Base-by-base conservation (phyloP, 106 monocot species). In the Platanthera zijinensis region DNA sequence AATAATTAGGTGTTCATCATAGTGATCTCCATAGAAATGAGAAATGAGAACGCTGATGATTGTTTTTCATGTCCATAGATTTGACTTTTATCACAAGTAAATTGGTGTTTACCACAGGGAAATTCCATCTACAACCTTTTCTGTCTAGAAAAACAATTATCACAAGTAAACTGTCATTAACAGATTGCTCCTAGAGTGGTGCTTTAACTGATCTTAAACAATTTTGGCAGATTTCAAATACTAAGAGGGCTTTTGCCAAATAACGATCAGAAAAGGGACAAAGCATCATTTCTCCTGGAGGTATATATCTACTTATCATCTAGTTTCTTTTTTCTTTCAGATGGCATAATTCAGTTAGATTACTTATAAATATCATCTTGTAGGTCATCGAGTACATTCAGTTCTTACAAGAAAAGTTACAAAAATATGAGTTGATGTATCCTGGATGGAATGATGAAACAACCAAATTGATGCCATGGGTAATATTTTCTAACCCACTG, bases 301-400 rank as follows among this genome's bases (percentile, higher is more conserved):
- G 85, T 85, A 75, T 72, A 48, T 46, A 70, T 70, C 48, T 70
- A 17, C 21, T 19, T 50, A 51, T 0, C 51, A 51, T 51, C 8
- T 72, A 21, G 10, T 5, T 47, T 71, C 9, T 1, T 51, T 39
- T 25, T 46, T n/a, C 5, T 51, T 72, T 72, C 22, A 72, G 11
- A 72, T 51, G 8, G 0, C 46, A 11, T 71, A 72, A 8, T 72
- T 72, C 9, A 48, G 46, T 11, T 72, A 72, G n/a, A 17, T 70
- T 72, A 21, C 51, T 3, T 5, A 72, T 72, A 57, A 39, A 39
- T 49, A 39, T 63, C 63, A 48, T 52, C 53, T 48, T 77, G 21
- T 82, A 90, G 87, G 90, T 87, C 15, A 90, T 90, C 50, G 87
- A 90, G 68, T 90, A 90, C 77, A 81, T 90, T 50, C 85, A 81